These are phyloP conservation scores for Simplicillium sp. DNA, from an alignment of 2,329 filamentous ascomycete species.

Conservation along the genomic window DNA sequence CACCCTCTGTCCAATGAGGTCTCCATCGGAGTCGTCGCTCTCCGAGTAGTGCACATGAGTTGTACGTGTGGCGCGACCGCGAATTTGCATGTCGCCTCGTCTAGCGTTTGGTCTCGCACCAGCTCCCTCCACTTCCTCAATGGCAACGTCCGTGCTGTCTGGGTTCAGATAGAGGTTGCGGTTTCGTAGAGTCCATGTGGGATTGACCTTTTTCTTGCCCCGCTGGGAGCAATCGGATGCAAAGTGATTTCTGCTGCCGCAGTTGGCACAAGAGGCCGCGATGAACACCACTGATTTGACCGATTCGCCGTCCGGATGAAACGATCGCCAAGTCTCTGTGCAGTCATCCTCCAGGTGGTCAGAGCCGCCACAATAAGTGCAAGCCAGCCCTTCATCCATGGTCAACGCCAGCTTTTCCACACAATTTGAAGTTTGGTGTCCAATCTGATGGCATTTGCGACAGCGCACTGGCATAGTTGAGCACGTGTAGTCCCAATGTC, in stretches of 20 bases:
- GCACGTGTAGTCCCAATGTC: slow-evolving; percentile 42
- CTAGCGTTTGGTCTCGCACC: slow-evolving; percentile 14
- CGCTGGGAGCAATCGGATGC: slow-evolving; percentile 41
- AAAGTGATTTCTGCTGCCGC: slow-evolving; percentile 45
- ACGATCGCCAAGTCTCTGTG: slow-evolving; percentile 51
- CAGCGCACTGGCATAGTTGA: slow-evolving; percentile 38
- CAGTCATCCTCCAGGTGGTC: slow-evolving; percentile 53
- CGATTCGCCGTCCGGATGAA: slow-evolving; percentile 27
- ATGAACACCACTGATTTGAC: slow-evolving; percentile 40
- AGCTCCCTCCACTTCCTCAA: slow-evolving; percentile 20
- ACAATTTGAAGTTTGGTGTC: slow-evolving; percentile 45
- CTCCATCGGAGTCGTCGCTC: slow-evolving; percentile 34
- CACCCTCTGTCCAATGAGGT: slow-evolving; percentile 27
- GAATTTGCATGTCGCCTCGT: slow-evolving; percentile 20
- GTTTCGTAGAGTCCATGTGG: slow-evolving; percentile 44
- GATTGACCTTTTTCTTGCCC: slow-evolving; percentile 16
- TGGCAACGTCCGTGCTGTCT: slow-evolving; percentile 26
- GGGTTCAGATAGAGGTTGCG: slow-evolving; percentile 39
- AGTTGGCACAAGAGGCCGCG: slow-evolving; percentile 44
- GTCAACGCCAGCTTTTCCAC: slow-evolving; percentile 43
- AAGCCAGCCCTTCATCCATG: slow-evolving; percentile 45
- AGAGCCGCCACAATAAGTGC: slow-evolving; percentile 47
- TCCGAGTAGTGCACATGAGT: slow-evolving; percentile 35
- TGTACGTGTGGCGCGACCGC: slow-evolving; percentile 22
- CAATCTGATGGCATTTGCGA: slow-evolving; percentile 51